Conservation (phyloP, 78 protist genomes). For the Chrysochromulina tobinii region DNA sequence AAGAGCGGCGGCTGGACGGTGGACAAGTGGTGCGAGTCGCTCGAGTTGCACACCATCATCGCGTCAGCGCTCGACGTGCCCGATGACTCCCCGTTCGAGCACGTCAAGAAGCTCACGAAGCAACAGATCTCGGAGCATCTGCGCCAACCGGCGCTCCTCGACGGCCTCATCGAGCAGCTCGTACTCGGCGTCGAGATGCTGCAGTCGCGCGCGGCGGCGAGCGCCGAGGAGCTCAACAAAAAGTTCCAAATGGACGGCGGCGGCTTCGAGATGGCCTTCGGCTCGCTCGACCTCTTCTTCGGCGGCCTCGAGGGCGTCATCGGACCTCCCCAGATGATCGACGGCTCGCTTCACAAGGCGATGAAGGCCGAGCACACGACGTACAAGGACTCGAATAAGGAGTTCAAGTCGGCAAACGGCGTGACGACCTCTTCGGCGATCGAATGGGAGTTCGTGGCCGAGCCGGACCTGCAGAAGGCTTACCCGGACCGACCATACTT, state of each 20-base stretch:
- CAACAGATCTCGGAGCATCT: too few relatives aligned
- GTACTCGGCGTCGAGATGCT: too few relatives aligned
- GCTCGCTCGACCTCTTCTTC: neutral
- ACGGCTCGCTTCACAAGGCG: neutral
- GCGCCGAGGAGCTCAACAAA: too few relatives aligned
- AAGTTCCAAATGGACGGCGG: neutral
- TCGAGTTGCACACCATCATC: too few relatives aligned
- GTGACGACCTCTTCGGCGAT: neutral
- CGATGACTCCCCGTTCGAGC: too few relatives aligned
- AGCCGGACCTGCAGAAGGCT: neutral
- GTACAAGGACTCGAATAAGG: neutral
- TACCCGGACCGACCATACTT: neutral
- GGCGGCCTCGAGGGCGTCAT: neutral
- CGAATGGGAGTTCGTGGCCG: neutral
- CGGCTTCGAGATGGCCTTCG: neutral
- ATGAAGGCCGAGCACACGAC: neutral
- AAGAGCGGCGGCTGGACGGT: neutral
- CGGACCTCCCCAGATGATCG: neutral
- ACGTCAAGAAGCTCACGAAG: too few relatives aligned
- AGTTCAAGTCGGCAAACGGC: neutral
- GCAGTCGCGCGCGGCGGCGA: too few relatives aligned
- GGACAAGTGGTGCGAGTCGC: neutral
- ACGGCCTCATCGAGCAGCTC: too few relatives aligned
- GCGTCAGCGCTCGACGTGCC: too few relatives aligned
- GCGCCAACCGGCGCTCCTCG: too few relatives aligned